A percentile compares a stretch with the other conserved stretches of the same genome.
Evolutionary conservation across 768 basidiomycete species (phyloP).

Genomic region (Aureoboletus auriporus): DNA sequence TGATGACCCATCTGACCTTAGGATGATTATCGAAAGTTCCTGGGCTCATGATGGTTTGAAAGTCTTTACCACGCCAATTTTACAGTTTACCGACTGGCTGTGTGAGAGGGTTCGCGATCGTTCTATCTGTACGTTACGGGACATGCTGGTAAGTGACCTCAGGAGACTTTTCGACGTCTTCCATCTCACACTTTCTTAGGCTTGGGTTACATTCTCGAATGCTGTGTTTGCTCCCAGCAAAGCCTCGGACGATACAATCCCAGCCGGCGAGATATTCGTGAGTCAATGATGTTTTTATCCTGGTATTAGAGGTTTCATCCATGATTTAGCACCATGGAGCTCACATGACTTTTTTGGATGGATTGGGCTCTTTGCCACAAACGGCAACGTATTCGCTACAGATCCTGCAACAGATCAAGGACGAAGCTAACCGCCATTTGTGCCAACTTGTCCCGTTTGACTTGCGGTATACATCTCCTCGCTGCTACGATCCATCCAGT

Average conservation of each 20-base stretch:
- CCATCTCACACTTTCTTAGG: slow-evolving; percentile 41
- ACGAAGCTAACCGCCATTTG: slow-evolving; percentile 52
- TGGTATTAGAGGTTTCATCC: slow-evolving; percentile 10
- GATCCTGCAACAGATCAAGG: slow-evolving; percentile 57
- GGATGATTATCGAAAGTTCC: slow-evolving; percentile 66
- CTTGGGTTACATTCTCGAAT: slow-evolving; percentile 92
- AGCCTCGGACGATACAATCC: slow-evolving; percentile 27
- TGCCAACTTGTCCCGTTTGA: slow-evolving; percentile 50
- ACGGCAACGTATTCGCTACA: slow-evolving; percentile 58
- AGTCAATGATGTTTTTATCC: slow-evolving; percentile 23
- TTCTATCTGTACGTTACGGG: slow-evolving; percentile 73
- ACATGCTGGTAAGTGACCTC: slow-evolving; percentile 66
- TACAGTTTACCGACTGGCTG: slow-evolving; percentile 85
- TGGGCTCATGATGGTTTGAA: slow-evolving; percentile 60
- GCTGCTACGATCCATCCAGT: slow-evolving; percentile 31
- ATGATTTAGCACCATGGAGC: slow-evolving; percentile 80
- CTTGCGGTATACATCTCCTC: slow-evolving; percentile 19
- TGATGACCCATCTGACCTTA: slow-evolving; percentile 65
- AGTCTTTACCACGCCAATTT: slow-evolving; percentile 53
- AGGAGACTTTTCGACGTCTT: background rate
- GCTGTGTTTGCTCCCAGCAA: slow-evolving; percentile 36
- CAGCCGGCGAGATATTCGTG: slow-evolving; percentile 62
- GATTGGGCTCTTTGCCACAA: slow-evolving; percentile 76
- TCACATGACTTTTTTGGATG: slow-evolving; percentile 89
- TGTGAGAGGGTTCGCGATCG: slow-evolving; percentile 54